Evolutionary conservation across 2,329 filamentous ascomycete species (phyloP), one percentile per base, ranked within the genome.

Genomic region (Aspergillus hortae): DNA sequence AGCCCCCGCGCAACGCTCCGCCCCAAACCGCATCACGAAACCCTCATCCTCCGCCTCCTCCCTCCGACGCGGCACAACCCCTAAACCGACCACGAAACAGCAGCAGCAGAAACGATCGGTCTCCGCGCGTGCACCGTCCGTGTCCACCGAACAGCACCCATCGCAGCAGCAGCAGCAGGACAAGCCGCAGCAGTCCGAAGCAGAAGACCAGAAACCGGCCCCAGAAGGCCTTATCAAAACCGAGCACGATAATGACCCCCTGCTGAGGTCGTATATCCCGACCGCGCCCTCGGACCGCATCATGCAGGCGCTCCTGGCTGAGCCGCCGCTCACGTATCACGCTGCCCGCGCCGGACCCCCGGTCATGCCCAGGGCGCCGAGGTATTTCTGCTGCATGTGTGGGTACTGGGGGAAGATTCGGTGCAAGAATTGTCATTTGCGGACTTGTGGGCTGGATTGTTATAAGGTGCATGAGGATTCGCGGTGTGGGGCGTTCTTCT

Each of bases 391-490:
- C 57, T 69, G 69, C 45, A 73, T 79, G 54, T 79, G 76, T 57
- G 76, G 76, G 10, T 79, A 78, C 49, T 79, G 76, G 76, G 76
- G 76, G 0, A 74, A 74, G 58, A 71, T 77, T 27, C 69, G 72
- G 57, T 79, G 76, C 60, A 70, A 70, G 61, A 76, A 68, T 49
- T 79, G 76, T 57, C 74, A 72, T 49, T 66, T 72, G 48, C 61
- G 76, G 55, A 75, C 72, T 9, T 79, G 76, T 63, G 73, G 76
- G 35, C 54, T 77, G 51, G 74, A 74, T 46, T 79, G 76, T 59
- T 77, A 76, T 57, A 71, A 67, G 48, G 62, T 70, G 3, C 76
- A 79, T 67, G 74, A 77, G 57, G 76, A 77, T 54, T 75, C 73
- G 40, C 67, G 72, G 47, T 77, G 74, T 61, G 71, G 71, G 25